Evolutionary conservation across 208 protist genomes (phyloP).

Genomic region (Novymonas esmeraldas): DNA sequence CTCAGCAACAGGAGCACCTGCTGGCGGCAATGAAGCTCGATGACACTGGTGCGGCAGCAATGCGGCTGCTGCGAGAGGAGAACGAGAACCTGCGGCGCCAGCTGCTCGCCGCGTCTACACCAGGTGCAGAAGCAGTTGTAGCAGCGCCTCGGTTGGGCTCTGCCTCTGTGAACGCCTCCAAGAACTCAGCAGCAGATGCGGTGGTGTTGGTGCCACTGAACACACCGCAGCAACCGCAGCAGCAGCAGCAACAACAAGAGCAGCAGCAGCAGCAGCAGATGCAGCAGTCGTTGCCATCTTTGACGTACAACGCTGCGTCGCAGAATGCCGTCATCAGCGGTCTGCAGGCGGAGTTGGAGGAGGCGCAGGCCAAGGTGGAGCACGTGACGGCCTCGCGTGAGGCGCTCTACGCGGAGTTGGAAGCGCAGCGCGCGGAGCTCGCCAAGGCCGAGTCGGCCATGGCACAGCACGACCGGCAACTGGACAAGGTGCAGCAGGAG

Average conservation of each 20-base stretch:
- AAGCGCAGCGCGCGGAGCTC: slow-evolving; percentile 49
- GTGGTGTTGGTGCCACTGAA: slow-evolving; percentile 7
- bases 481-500: slow-evolving; percentile 53
- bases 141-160: background rate
- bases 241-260: too few species aligned
- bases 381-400: slow-evolving; percentile 41
- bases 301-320: background rate
- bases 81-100: slow-evolving; percentile 43
- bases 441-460: slow-evolving; percentile 37
- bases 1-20: slow-evolving; percentile 40
- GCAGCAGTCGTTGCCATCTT: too few species aligned
- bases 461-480: slow-evolving; percentile 51
- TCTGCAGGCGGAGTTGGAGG: slow-evolving; percentile 54
- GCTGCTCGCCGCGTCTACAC: slow-evolving; percentile 7
- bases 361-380: slow-evolving; percentile 40
- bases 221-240: too few species aligned
- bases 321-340: background rate
- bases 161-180: background rate
- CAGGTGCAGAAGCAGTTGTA: background rate
- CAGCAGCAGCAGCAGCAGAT: too few species aligned
- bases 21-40: slow-evolving; percentile 57
- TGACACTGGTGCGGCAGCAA: slow-evolving; percentile 40
- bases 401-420: slow-evolving; percentile 59
- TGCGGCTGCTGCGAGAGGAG: slow-evolving; percentile 47
- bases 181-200: slow-evolving; percentile 3